These are phyloP conservation scores for Termitomyces sp. DNA, from an alignment of 768 basidiomycete species.

Conservation along the genomic window DNA sequence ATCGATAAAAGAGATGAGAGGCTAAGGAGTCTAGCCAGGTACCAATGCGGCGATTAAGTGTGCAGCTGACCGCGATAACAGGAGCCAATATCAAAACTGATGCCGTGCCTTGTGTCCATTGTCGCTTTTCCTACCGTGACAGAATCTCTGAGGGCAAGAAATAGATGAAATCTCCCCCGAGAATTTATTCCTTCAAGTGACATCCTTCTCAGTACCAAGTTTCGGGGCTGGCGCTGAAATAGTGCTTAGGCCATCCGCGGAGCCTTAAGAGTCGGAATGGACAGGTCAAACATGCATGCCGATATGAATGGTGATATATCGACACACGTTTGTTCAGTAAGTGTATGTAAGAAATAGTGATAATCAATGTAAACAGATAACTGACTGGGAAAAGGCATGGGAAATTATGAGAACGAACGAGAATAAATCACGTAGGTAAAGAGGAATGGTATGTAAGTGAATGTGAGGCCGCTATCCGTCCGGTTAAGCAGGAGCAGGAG, in stretches of 20 bases:
- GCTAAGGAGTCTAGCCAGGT: background rate
- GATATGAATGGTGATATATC: background rate
- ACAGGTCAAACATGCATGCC: background rate
- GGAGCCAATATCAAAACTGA: background rate
- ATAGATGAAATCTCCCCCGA: background rate
- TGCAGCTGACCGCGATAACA: background rate
- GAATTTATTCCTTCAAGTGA: background rate
- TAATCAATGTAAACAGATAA: constrained; percentile 6
- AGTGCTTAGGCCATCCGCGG: background rate
- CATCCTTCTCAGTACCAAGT: too few species aligned
- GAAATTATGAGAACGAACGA: background rate
- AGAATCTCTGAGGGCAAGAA: too few species aligned
- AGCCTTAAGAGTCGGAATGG: background rate
- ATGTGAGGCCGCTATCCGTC: constrained; percentile 3
- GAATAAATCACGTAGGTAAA: background rate
- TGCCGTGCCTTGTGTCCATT: background rate
- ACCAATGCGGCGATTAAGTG: background rate
- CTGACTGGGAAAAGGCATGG: background rate
- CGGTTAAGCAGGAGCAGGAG: background rate
- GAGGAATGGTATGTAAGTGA: constrained; percentile 1
- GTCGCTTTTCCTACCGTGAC: background rate
- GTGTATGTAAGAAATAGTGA: constrained; percentile 1
- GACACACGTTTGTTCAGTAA: background rate
- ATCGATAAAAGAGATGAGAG: background rate
- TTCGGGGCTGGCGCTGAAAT: background rate